Evolutionary conservation across 352 stramenopile genomes (phyloP).

Genomic region (Phytophthora pistaciae): DNA sequence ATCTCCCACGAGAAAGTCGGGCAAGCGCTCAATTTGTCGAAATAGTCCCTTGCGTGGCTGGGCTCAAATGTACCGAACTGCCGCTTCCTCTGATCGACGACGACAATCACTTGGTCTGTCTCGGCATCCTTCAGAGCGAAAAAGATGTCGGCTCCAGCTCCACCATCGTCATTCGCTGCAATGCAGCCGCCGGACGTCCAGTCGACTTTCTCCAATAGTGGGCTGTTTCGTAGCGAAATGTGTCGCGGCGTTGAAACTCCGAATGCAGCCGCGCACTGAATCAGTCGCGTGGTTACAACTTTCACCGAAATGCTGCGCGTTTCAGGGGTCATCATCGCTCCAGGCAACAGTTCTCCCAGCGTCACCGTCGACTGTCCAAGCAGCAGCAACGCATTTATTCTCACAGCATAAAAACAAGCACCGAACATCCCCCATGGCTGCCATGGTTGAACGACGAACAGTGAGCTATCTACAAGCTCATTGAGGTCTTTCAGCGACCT

Average conservation of each 20-base stretch:
- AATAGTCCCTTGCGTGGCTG: slow-evolving; percentile 4
- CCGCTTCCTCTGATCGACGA: slow-evolving; percentile 19
- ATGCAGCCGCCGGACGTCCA: slow-evolving; percentile 26
- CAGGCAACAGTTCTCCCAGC: slow-evolving; percentile 18
- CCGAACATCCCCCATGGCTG: slow-evolving; percentile 30
- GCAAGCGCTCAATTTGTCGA: slow-evolving; percentile 9
- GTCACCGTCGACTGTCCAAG: slow-evolving; percentile 33
- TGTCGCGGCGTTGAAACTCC: too few species aligned
- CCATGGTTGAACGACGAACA: slow-evolving; percentile 6
- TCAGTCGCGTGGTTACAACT: too few species aligned
- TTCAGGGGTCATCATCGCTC: not conserved
- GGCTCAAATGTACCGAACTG: slow-evolving; percentile 11
- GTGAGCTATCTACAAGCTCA: not conserved
- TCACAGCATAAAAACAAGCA: slow-evolving; percentile 36
- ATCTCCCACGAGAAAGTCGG: slow-evolving; percentile 13
- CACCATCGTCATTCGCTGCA: slow-evolving; percentile 34
- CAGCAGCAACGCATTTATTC: slow-evolving; percentile 39
- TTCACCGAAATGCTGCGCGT: slow-evolving; percentile 1
- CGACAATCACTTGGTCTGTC: slow-evolving; percentile 4
- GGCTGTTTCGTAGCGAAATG: too few species aligned
- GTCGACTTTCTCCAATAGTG: too few species aligned
- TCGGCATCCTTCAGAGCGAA: slow-evolving; percentile 36
- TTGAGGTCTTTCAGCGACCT: not conserved
- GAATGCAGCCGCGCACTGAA: too few species aligned
- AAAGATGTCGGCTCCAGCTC: slow-evolving; percentile 37